These are phyloP conservation scores for Bipolaris zeicola DNA, from an alignment of 2,329 filamentous ascomycete species.

Conservation along the genomic window DNA sequence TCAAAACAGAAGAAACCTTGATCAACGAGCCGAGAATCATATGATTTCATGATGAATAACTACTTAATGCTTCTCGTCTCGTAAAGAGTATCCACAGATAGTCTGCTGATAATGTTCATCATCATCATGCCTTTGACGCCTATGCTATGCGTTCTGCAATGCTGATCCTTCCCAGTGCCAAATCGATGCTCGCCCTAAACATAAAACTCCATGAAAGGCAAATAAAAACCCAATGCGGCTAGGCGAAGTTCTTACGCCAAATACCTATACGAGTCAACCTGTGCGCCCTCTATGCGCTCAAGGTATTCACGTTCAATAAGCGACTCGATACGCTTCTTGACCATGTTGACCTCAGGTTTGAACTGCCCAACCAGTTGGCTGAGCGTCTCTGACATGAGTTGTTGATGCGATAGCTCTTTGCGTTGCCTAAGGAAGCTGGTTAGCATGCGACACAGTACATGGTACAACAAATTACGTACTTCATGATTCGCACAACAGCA, in stretches of 20 bases:
- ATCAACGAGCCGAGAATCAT: neutral
- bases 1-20: neutral
- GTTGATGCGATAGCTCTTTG: conserved; percentile 71
- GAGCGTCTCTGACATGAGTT: conserved; percentile 74
- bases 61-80: neutral
- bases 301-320: conserved; percentile 79
- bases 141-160: conserved; percentile 18
- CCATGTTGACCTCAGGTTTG: conserved; percentile 75
- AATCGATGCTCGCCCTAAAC: conserved; percentile 1
- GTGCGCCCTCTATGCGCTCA: conserved; percentile 71
- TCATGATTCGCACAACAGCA: conserved; percentile 82
- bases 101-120: neutral
- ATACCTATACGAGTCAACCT: conserved; percentile 70
- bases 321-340: conserved; percentile 82
- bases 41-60: neutral
- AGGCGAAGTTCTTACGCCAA: conserved; percentile 60
- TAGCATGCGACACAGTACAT: conserved; percentile 10
- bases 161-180: conserved; percentile 8
- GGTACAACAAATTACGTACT: conserved; percentile 62
- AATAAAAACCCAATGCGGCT: neutral
- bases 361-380: conserved; percentile 71
- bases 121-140: conserved; percentile 10
- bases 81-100: neutral
- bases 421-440: conserved; percentile 63
- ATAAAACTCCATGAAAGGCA: conserved; percentile 1